Evolutionary conservation across 805 yeast genomes (phyloP), one percentile per base, ranked within the genome.

Genomic region (Candida alai): DNA sequence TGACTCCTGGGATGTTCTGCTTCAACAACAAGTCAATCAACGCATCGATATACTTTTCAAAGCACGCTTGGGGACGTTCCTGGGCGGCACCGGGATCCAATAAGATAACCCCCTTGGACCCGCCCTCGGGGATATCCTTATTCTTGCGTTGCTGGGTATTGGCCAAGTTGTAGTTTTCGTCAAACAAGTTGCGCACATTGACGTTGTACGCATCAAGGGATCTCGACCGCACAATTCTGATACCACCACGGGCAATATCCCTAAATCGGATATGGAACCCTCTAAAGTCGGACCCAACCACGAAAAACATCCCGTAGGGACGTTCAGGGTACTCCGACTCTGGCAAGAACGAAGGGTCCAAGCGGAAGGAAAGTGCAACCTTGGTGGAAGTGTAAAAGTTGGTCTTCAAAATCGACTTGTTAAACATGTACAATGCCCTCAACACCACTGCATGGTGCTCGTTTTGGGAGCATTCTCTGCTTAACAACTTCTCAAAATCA

Each of bases 71-170:
- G 33, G 95, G 87, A 52, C 80, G 76, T 25, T 76, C 84, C 59
- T 84, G 95, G 15, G 87, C 82, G 27, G 66, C 67, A 38, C 84
- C 84, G 27, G 84, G 80, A 52, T 83, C 89, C 47, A 90, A 71
- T 51, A 90, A 73, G 37, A 93, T 84, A 30, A 93, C 98, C 66
- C 98, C 98, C 60, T 90, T 90, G 25, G 97, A 86, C 23, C 98
- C 98, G 56, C 98, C 97, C 70, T 90, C 98, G 31, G 98, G 97
- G 40, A 90, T 93, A 68, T 90, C 98, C 69, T 90, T 90, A 68
- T 90, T 93, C 65, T 90, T 90, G 47, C 90, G 76, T 68, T 93
- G 98, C 65, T 90, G 98, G 28, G 98, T 90, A 36, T 81, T 77
- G 25, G 98, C 97, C 60, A 90, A 74, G 58, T 89, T 89, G 65